Base-by-base conservation (phyloP, 1,139 yeast genomes). In the Taphrina sp. region DNA sequence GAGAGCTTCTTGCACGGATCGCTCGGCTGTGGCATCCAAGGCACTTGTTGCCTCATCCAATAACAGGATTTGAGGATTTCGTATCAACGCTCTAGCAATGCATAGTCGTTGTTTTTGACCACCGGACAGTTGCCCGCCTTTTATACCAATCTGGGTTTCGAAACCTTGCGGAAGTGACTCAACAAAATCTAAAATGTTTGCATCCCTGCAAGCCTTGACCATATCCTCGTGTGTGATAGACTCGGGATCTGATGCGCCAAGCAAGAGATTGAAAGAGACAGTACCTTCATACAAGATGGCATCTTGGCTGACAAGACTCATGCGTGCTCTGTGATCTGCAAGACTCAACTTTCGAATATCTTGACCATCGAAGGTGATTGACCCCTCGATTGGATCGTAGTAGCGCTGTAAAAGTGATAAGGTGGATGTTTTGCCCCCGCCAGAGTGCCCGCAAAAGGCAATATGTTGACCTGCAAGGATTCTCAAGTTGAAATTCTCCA, bases 361-460 rank as follows among this genome's bases (percentile, higher is more conserved):
- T 62, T 83, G 79, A 17, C 81, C 83, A 64, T 89, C 92, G 34
- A 90, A 76, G 17, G 75, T 65, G 39, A 90, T 81, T 29, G 70
- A 64, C 4, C 97, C 97, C 0, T 70, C 65, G 0, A 73, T 65
- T 2, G 95, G 95, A 64, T 87, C 89, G 67, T 90, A 90, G 67
- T 85, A 88, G 55, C 96, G 73, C 58, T 88, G 71, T 57, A 90
- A 68, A 57, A 90, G 71, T 4, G 92, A 85, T 24, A 58, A 37
- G 35, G 90, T 82, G 0, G 96, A 90, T 0, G 95, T 87, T 69
- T 90, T 90, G 28, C 97, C 97, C 60, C 94, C 81, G n/a, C 97
- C 97, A 2, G 95, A 85, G 3, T 96, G 96, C 0, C 97, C 97
- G 4, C 90, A 97, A 62, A 90, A 80, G 69, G 96, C 89, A 5